Evolutionary conservation across 768 basidiomycete species (phyloP).

Genomic region (Amylocystis lapponica): DNA sequence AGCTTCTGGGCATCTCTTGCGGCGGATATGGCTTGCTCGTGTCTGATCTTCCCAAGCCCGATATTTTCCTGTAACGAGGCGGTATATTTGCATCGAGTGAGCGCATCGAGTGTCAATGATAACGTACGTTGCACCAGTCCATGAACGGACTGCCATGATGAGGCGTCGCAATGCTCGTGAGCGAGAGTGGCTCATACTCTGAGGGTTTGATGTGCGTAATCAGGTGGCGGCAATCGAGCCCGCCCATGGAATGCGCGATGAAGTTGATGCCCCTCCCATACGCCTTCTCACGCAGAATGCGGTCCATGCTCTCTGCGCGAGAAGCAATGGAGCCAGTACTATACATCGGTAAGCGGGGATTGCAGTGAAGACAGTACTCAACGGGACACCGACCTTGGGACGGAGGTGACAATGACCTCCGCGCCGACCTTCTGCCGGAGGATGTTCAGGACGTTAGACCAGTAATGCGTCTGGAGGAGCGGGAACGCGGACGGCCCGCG

Average conservation of each 20-base stretch:
- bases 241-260: slow-evolving; percentile 97
- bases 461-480: slow-evolving; percentile 85
- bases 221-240: slow-evolving; percentile 89
- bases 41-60: slow-evolving; percentile 68
- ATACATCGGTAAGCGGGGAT: not conserved
- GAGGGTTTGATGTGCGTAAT: slow-evolving; percentile 80
- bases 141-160: slow-evolving; percentile 97
- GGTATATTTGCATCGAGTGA: too few species aligned
- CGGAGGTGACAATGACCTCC: slow-evolving; percentile 93
- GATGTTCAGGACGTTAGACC: slow-evolving; percentile 82
- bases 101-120: too few species aligned
- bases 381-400: slow-evolving; percentile 71
- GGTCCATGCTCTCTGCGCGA: slow-evolving; percentile 71
- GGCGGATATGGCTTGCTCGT: slow-evolving; percentile 6
- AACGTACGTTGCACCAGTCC: slow-evolving; percentile 94
- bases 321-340: slow-evolving; percentile 89
- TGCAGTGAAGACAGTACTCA: too few species aligned
- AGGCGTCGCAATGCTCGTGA: slow-evolving; percentile 89
- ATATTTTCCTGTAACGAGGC: slow-evolving; percentile 74
- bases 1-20: not conserved
- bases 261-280: slow-evolving; percentile 84
- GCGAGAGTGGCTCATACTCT: slow-evolving; percentile 79
- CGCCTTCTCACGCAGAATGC: slow-evolving; percentile 58
- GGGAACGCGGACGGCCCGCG: slow-evolving; percentile 81
- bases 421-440: slow-evolving; percentile 79